Evolutionary conservation across 176 grass and related monocot genomes (phyloP), one percentile per base, ranked within the genome.

Genomic region (Hyparrhenia diplandra): DNA sequence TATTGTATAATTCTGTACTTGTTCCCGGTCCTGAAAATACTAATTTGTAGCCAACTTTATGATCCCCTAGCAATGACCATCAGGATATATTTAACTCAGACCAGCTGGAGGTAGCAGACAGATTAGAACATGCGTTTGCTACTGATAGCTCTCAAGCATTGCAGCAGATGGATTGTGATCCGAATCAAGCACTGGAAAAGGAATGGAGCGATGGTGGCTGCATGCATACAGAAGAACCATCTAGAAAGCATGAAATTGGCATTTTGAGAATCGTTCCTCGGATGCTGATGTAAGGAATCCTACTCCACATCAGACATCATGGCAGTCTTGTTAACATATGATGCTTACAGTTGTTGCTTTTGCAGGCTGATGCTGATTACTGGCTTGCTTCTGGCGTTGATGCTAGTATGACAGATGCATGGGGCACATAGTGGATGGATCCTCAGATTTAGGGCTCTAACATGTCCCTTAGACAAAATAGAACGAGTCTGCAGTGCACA

Each of bases 311-410:
- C 28, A 76, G 55, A 32, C 47, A 65, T 41, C 1, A 17, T 29
- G 34, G 73, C 21, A 63, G 24, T 20, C 13, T 69, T 10, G 0
- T 30, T 52, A 73, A 10, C 73, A 55, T 36, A 54, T 45, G 73
- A 27, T 69, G 61, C 37, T 82, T 8, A 67, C n/a, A 57, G 32
- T 77, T 80, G 3, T 85, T 83, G 18, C 55, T 84, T 69, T 78
- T 93, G 77, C 92, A 98, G 95, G 75, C 68, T 69, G 86, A 86
- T 13, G 88, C 92, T 41, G 95, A 98, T 89, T 98, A 98, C 85
- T 98, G 95, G 95, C 62, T 98, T 31, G 40, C 83, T 69, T 93
- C 95, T 67, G 90, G 89, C 17, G 7, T 65, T 54, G 78, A 80
- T 8, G 84, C 57, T 32, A 94, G 71, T 51, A 36, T 94, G 32